Evolutionary conservation across 1,139 yeast species (phyloP).

Genomic region (Yamadazyma epiphylla): DNA sequence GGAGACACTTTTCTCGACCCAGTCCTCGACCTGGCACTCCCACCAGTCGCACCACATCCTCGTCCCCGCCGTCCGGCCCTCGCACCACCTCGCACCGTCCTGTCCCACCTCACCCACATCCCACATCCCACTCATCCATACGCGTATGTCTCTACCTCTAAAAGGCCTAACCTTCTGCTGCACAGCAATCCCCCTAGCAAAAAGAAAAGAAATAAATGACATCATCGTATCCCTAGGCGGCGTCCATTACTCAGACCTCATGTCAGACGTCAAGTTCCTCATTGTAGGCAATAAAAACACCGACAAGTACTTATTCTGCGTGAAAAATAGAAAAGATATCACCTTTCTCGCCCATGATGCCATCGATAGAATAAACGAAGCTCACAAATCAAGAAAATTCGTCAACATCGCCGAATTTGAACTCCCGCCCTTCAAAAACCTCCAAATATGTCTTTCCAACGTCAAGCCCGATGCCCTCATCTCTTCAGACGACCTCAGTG

Average conservation of each 20-base stretch:
- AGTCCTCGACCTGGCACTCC: too few species aligned
- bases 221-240: conserved; percentile 64
- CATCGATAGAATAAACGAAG: conserved; percentile 7
- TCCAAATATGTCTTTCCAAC: conserved; percentile 53
- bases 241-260: conserved; percentile 51
- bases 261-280: conserved; percentile 63
- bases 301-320: conserved; percentile 65
- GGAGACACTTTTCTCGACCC: too few species aligned
- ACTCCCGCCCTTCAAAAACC: conserved; percentile 45
- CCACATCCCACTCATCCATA: too few species aligned
- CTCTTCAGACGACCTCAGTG: conserved; percentile 1
- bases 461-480: conserved; percentile 25
- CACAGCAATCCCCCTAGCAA: conserved; percentile 30
- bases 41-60: too few species aligned
- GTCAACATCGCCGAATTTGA: conserved; percentile 20
- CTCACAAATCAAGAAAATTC: conserved; percentile 29
- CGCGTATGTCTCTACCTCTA: too few species aligned
- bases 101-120: too few species aligned
- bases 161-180: conserved; percentile 42
- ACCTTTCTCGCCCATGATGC: conserved; percentile 36
- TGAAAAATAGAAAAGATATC: conserved; percentile 57
- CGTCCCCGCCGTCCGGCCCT: too few species aligned
- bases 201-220: conserved; percentile 29
- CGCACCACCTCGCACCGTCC: too few species aligned
- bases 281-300: conserved; percentile 67